Conservation (phyloP, 768 basidiomycete species). For the Russula vinacea region DNA sequence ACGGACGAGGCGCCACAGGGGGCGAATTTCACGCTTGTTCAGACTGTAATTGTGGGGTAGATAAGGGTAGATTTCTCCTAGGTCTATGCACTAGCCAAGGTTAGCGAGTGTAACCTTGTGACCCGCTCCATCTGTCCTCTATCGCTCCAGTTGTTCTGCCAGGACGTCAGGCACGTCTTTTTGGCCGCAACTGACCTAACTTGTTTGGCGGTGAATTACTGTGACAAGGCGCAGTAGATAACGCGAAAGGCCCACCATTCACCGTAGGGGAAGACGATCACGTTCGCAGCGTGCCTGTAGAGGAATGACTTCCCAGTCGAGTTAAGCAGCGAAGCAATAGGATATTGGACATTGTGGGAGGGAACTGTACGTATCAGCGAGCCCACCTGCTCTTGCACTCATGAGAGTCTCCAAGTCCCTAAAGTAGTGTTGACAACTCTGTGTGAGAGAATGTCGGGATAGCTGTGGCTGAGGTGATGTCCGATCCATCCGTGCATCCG, state of each 20-base stretch:
- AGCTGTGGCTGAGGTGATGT: neutral
- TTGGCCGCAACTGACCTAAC: constrained; percentile 58
- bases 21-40: neutral
- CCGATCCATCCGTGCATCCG: constrained; percentile 20
- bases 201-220: constrained; percentile 37
- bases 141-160: constrained; percentile 16
- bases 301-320: neutral
- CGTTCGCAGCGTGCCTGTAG: constrained; percentile 62
- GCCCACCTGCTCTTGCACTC: neutral
- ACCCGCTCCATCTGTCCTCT: no score
- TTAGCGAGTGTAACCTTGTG: neutral
- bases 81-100: neutral
- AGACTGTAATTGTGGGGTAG: neutral
- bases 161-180: constrained; percentile 55
- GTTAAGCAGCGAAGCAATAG: constrained; percentile 5
- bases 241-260: constrained; percentile 54
- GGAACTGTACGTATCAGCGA: constrained; percentile 24
- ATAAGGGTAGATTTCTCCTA: neutral
- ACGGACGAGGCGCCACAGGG: neutral
- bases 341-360: constrained; percentile 7
- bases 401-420: neutral
- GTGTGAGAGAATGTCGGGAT: neutral
- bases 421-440: neutral
- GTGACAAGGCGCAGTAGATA: neutral
- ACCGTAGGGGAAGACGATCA: constrained; percentile 65